Base-by-base conservation (phyloP, 495 filamentous ascomycete genomes). In the Jackrogersella minutella region DNA sequence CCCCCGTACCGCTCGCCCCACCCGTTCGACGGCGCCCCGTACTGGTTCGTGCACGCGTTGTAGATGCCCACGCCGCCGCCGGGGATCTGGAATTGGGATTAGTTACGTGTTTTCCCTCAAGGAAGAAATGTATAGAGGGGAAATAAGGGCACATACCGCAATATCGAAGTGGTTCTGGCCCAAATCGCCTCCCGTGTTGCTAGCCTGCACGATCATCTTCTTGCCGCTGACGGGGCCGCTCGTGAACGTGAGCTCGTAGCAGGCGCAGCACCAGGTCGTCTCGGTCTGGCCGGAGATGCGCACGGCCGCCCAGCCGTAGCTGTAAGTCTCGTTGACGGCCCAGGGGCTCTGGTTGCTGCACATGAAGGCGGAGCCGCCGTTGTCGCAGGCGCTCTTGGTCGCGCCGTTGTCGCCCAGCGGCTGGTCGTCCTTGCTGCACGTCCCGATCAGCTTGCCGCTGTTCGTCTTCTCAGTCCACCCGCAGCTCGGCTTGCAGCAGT, bases 401-500 rank as follows among this genome's bases (percentile, higher is more conserved):
- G 76, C 76, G 52, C 80, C 77, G 65, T 75, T 76, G 70, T 85
- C 77, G 72, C 76, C 77, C 33, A 85, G 78, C 44, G 83, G 82
- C 21, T 80, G 75, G 81, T 89, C 85, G 50, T 76, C 73, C 70
- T 77, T 81, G 76, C 85, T 80, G 76, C 88, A 91, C 47, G 82
- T 86, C 13, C 72, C 74, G 33, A 76, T 70, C 34, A 82, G 73
- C 61, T 73, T 68, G 3, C 71, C 71, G 68, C 71, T 73, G 53
- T 79, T 76, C 44, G 80, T 79, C 75, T 89, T 90, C 47, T 75
- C 77, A 28, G 79, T 72, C 87, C 87, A 91, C 14, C 80, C 83
- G 78, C 88, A 91, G 47, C 81, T 84, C 50, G 86, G 81, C 74
- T 90, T 89, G 80, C 87, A 90, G 79, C 87, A 88, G 75, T 90